phyloP scores from a whole-genome alignment of 768 basidiomycete species.

The Lactarius deliciosus region DNA sequence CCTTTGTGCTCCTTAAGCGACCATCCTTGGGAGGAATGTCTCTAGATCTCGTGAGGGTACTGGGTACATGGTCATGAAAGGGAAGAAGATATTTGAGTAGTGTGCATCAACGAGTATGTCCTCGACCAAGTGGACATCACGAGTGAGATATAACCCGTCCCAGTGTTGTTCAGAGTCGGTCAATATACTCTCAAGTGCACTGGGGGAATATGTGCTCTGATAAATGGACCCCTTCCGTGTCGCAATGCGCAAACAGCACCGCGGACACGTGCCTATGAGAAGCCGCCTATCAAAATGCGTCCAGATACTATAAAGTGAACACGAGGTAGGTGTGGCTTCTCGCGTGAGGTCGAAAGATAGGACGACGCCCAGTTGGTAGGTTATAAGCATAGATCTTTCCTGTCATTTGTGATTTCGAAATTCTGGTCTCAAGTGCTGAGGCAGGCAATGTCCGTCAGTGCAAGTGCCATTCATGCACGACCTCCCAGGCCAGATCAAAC shows the following conservation, averaged over 20 bases:
- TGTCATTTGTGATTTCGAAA: not conserved
- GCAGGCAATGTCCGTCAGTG: not conserved
- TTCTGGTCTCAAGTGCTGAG: not conserved
- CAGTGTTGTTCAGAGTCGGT: not conserved
- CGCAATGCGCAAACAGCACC: constrained; percentile 17
- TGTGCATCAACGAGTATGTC: not conserved
- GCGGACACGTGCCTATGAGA: constrained; percentile 12
- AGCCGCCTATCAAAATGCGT: constrained; percentile 7
- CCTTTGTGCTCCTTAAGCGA: not conserved
- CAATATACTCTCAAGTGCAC: not conserved
- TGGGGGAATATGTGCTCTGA: not conserved
- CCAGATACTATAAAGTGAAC: not conserved
- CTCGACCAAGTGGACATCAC: not conserved
- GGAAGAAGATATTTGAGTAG: not conserved
- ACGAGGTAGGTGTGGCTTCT: constrained; percentile 6
- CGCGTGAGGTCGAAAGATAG: not conserved
- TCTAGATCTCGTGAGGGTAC: constrained; percentile 1
- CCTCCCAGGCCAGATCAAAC: not conserved
- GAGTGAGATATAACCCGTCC: not conserved
- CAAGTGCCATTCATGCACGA: not conserved
- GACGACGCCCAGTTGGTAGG: not conserved
- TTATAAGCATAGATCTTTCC: not conserved
- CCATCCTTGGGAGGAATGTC: not conserved
- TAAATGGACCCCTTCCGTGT: constrained; percentile 2
- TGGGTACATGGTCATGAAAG: not conserved